phyloP scores from a whole-genome alignment of 2,329 filamentous ascomycete genomes.

The Fusarium pininemorale region DNA sequence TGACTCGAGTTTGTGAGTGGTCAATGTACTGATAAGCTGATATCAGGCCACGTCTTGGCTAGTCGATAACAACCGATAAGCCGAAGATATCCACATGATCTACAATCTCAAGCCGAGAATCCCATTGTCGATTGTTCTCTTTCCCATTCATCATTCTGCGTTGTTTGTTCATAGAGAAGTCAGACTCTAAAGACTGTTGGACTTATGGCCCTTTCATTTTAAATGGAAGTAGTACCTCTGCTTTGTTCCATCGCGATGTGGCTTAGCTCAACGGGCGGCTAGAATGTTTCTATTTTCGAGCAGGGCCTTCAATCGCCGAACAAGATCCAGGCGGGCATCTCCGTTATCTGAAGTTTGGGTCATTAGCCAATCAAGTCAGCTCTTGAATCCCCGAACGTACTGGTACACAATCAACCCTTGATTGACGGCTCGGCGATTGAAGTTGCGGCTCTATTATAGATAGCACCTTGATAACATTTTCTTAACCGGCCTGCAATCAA shows the following conservation, averaged over 20 bases:
- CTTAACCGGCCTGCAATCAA: too few relatives aligned
- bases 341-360: not conserved
- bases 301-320: not conserved
- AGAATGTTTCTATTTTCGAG: not conserved
- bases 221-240: accelerated
- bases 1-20: not conserved
- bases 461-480: not conserved
- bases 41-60: not conserved
- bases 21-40: not conserved
- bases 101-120: not conserved
- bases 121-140: too few relatives aligned
- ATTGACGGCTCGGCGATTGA: not conserved
- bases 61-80: not conserved
- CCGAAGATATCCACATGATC: not conserved
- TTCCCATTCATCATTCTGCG: too few relatives aligned
- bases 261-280: too few relatives aligned
- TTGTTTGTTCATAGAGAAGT: too few relatives aligned
- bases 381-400: not conserved
- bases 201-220: accelerated
- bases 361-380: accelerated
- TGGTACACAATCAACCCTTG: too few relatives aligned
- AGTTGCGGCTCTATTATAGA: not conserved
- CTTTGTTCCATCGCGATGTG: not conserved
- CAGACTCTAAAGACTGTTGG: accelerated
- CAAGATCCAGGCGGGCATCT: accelerated